Conservation (phyloP, 1,284 basidiomycete species). For the Melampsora americana region DNA sequence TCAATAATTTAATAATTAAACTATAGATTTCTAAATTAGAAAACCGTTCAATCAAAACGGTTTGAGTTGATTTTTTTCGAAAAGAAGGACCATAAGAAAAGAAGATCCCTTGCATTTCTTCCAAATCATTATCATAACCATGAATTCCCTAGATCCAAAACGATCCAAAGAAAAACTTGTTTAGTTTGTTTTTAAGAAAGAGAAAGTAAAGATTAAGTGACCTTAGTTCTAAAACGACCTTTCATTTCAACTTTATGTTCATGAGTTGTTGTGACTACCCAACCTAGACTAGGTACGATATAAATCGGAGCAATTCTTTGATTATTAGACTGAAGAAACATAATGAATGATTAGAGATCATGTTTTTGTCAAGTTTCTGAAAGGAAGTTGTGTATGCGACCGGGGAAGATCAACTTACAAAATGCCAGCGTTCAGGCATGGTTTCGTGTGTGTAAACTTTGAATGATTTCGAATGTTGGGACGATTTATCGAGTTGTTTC, state of each 20-base stretch:
- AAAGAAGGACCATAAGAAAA: slow-evolving; percentile 29
- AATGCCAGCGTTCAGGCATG: slow-evolving; percentile 78
- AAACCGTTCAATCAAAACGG: slow-evolving; percentile 5
- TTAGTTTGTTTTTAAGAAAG: neutral
- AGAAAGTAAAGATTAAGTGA: neutral
- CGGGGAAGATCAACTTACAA: slow-evolving; percentile 51
- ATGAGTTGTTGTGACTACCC: slow-evolving; percentile 63
- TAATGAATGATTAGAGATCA: neutral
- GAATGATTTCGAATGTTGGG: slow-evolving; percentile 61
- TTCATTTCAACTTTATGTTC: slow-evolving; percentile 58
- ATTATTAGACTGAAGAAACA: slow-evolving; percentile 56
- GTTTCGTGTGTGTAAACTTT: slow-evolving; percentile 72
- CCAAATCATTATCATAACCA: slow-evolving; percentile 42
- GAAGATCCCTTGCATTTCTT: slow-evolving; percentile 30
- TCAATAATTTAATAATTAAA: slow-evolving; percentile 24
- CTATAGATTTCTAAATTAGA: slow-evolving; percentile 38
- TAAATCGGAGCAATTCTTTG: slow-evolving; percentile 82
- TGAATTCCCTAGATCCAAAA: slow-evolving; percentile 34
- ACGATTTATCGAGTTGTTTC: slow-evolving; percentile 60
- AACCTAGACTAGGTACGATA: slow-evolving; percentile 73
- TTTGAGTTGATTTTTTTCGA: neutral
- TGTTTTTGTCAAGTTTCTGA: neutral
- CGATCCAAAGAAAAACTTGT: neutral
- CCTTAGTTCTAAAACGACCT: slow-evolving; percentile 65
- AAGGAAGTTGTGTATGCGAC: neutral